phyloP scores from a whole-genome alignment of 2,329 filamentous ascomycete species.

The Neobulgaria alba region DNA sequence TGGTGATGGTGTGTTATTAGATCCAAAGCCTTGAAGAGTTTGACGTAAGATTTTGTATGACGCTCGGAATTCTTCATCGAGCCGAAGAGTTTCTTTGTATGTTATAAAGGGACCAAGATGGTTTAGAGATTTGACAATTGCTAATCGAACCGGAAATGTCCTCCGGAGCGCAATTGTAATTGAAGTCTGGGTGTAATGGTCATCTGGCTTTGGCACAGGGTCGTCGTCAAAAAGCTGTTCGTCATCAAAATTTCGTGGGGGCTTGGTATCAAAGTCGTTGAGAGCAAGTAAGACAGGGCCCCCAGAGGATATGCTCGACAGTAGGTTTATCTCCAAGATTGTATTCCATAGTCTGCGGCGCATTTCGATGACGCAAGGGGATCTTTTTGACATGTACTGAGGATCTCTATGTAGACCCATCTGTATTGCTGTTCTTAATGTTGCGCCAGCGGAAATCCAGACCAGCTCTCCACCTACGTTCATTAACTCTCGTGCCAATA shows the following conservation, averaged over 20 bases:
- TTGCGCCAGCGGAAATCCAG: conserved; percentile 38
- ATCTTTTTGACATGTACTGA: conserved; percentile 28
- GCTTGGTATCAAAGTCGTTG: conserved; percentile 39
- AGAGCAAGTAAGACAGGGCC: conserved; percentile 37
- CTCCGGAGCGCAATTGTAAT: conserved; percentile 35
- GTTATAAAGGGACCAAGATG: conserved; percentile 30
- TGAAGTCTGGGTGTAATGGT: conserved; percentile 34
- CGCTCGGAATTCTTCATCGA: conserved; percentile 35
- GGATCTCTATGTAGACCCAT: conserved; percentile 46
- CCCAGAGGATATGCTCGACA: conserved; percentile 38
- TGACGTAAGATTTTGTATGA: conserved; percentile 35
- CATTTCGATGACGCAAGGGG: conserved; percentile 36
- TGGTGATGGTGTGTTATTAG: conserved; percentile 14
- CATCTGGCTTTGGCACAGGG: conserved; percentile 28
- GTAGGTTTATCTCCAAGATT: conserved; percentile 39
- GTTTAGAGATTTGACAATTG: conserved; percentile 36
- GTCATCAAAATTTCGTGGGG: conserved; percentile 43
- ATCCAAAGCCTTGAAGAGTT: conserved; percentile 23
- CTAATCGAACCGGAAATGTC: conserved; percentile 36
- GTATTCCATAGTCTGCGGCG: conserved; percentile 45
- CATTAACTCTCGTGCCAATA: conserved; percentile 34
- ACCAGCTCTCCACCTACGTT: conserved; percentile 37
- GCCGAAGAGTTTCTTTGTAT: conserved; percentile 37
- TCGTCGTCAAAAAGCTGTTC: conserved; percentile 34
- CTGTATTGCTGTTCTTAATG: conserved; percentile 38